Conservation (phyloP, 257 asterid genomes). For the Craterostigma plantagineum region DNA sequence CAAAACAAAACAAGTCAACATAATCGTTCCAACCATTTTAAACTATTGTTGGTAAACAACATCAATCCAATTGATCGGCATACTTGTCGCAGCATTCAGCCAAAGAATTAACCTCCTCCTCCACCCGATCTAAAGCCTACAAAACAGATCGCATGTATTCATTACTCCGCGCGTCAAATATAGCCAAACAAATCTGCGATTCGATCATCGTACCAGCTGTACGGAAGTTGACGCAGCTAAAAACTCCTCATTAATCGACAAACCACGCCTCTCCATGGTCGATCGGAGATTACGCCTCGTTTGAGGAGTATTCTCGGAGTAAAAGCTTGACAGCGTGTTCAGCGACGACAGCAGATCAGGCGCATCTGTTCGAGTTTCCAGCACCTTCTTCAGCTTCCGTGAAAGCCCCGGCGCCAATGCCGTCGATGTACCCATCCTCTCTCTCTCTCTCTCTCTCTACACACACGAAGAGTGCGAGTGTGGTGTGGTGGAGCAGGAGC, state of each 20-base stretch:
- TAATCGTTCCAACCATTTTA: not conserved
- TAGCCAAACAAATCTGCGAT: not conserved
- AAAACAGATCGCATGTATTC: constrained; percentile 2
- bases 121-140: constrained; percentile 86
- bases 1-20: not conserved
- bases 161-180: not conserved
- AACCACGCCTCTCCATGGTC: constrained; percentile 81
- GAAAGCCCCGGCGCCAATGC: constrained; percentile 99
- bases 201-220: constrained; percentile 41
- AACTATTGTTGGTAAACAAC: not conserved
- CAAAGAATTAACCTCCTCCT: constrained; percentile 79
- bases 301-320: constrained; percentile 62
- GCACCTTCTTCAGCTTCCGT: constrained; percentile 94
- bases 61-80: constrained; percentile 10
- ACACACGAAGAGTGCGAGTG: too few species aligned
- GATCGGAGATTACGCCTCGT: constrained; percentile 91
- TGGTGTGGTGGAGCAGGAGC: too few species aligned
- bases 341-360: constrained; percentile 84
- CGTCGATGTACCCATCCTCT: constrained; percentile 60
- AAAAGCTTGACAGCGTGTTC: constrained; percentile 69
- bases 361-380: constrained; percentile 82
- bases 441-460: too few species aligned
- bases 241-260: constrained; percentile 78
- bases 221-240: constrained; percentile 65
- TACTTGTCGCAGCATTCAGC: constrained; percentile 91